Percentiles rank a stretch among this genome's conserved stretches.
phyloP scores from a whole-genome alignment of 2,329 filamentous ascomycete genomes.

The Sporothrix humicola region DNA sequence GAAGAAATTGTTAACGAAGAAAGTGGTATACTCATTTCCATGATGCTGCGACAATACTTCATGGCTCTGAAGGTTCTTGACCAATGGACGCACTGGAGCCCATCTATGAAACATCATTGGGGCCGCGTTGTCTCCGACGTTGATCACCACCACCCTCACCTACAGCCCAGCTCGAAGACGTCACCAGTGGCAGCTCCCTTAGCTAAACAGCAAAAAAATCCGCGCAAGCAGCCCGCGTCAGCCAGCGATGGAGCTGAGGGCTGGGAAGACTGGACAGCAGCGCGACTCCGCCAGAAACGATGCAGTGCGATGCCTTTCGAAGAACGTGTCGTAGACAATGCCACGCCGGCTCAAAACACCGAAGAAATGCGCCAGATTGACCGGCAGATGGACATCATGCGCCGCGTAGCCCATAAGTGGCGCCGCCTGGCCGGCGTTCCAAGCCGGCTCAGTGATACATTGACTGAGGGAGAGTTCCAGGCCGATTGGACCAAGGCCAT shows the following conservation, averaged over 20 bases:
- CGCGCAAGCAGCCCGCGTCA: neutral
- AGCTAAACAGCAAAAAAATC: no score
- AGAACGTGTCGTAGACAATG: conserved; percentile 52
- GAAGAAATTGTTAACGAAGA: conserved; percentile 85
- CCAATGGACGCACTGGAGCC: conserved; percentile 75
- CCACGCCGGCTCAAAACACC: conserved; percentile 46
- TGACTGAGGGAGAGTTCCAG: conserved; percentile 64
- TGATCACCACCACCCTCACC: conserved; percentile 57
- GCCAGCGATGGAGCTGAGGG: conserved; percentile 31
- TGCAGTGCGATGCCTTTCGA: conserved; percentile 47
- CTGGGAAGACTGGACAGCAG: conserved; percentile 49
- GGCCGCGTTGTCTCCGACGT: conserved; percentile 66
- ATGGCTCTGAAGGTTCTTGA: conserved; percentile 82
- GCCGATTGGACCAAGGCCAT: conserved; percentile 83
- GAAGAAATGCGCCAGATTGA: conserved; percentile 55
- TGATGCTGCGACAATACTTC: conserved; percentile 89
- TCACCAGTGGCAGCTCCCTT: neutral
- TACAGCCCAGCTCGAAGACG: conserved; percentile 45
- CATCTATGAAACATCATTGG: conserved; percentile 69
- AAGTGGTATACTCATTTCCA: conserved; percentile 83
- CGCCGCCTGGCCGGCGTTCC: conserved; percentile 69
- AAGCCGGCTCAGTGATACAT: conserved; percentile 56
- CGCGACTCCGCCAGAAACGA: conserved; percentile 46
- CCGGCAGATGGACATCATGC: conserved; percentile 61
- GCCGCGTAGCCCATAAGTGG: conserved; percentile 75